These are phyloP conservation scores for Prunus yedoensis DNA, from an alignment of 331 rosid genomes.

Conservation along the genomic window DNA sequence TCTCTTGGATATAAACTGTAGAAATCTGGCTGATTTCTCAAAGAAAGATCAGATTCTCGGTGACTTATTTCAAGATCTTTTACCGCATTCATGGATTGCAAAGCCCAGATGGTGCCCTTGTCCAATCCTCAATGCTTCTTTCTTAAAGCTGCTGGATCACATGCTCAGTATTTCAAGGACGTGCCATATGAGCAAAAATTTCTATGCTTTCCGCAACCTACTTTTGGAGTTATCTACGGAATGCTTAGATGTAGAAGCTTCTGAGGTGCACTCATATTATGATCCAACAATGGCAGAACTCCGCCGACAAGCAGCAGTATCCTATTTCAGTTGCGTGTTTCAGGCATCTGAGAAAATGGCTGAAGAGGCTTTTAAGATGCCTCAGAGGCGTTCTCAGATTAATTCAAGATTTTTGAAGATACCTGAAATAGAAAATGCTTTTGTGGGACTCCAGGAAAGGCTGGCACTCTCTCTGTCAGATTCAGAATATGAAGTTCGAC, in stretches of 20 bases:
- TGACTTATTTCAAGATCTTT: slow-evolving; percentile 60
- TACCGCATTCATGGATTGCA: slow-evolving; percentile 61
- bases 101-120: slow-evolving; percentile 62
- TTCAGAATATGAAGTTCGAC: slow-evolving; percentile 81
- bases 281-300: slow-evolving; percentile 85
- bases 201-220: slow-evolving; percentile 45
- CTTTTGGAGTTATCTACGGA: slow-evolving; percentile 67
- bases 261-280: slow-evolving; percentile 44
- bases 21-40: slow-evolving; percentile 69
- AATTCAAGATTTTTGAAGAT: slow-evolving; percentile 39
- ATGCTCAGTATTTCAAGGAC: slow-evolving; percentile 75
- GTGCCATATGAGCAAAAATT: slow-evolving; percentile 39
- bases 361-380: slow-evolving; percentile 33
- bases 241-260: slow-evolving; percentile 66
- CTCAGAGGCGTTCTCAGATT: slow-evolving; percentile 37
- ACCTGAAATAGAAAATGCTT: slow-evolving; percentile 43
- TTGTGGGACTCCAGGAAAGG: slow-evolving; percentile 60
- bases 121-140: slow-evolving; percentile 72
- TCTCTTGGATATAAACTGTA: slow-evolving; percentile 73
- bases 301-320: slow-evolving; percentile 77
- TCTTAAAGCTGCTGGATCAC: slow-evolving; percentile 67
- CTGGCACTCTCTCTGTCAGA: slow-evolving; percentile 72
- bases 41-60: slow-evolving; percentile 71
- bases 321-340: slow-evolving; percentile 79
- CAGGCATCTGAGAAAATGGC: slow-evolving; percentile 56